Evolutionary conservation across 495 filamentous ascomycete species (phyloP).

Genomic region (Penicillium daleae): DNA sequence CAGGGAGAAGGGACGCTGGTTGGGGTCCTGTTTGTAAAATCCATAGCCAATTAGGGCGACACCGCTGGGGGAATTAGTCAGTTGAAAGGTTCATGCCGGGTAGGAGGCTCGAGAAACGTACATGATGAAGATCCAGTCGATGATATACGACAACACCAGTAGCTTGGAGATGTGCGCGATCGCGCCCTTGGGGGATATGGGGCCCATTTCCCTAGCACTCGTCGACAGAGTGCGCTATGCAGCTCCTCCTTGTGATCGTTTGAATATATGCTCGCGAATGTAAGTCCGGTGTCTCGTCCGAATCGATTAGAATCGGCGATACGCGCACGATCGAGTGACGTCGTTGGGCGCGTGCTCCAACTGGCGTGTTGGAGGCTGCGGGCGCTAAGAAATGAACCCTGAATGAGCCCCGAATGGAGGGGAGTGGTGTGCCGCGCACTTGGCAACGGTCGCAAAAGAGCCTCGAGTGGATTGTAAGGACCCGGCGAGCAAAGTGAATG

Average conservation of each 20-base stretch:
- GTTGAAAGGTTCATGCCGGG: neutral
- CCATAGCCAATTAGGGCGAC: conserved; percentile 51
- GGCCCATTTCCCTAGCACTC: neutral
- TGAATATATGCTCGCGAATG: neutral
- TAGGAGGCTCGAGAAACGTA: conserved; percentile 25
- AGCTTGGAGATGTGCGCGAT: conserved; percentile 37
- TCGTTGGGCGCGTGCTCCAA: neutral
- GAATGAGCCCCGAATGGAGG: neutral
- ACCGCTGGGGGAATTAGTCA: conserved; percentile 33
- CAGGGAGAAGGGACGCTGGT: conserved; percentile 52
- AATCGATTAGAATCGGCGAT: neutral
- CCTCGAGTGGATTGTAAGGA: neutral
- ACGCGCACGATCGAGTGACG: neutral
- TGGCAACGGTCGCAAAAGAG: neutral
- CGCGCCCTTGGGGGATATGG: conserved; percentile 2
- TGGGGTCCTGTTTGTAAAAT: conserved; percentile 46
- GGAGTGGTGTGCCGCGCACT: neutral
- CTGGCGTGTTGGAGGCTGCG: neutral
- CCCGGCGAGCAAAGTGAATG: neutral
- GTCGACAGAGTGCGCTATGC: neutral
- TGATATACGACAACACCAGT: conserved; percentile 52
- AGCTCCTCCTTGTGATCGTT: neutral
- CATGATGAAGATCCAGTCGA: conserved; percentile 60
- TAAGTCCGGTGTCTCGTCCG: neutral
- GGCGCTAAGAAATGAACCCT: conserved; percentile 6